Conservation (phyloP, 2,329 filamentous ascomycete species). For the Pseudocercospora musae region DNA sequence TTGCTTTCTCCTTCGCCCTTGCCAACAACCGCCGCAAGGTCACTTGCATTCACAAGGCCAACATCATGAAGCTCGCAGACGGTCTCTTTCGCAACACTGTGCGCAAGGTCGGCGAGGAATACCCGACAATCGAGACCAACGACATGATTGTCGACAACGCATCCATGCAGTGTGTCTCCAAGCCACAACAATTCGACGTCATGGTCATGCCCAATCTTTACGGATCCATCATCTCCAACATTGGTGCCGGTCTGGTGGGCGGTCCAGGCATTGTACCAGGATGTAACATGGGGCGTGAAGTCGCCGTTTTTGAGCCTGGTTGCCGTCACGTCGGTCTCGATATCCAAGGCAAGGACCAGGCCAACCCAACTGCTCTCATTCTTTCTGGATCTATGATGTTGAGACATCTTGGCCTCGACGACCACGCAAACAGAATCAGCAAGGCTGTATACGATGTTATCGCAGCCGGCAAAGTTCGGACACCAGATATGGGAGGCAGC, state of each 20-base stretch:
- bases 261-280: conserved; percentile 95
- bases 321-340: conserved; percentile 99
- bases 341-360: conserved; percentile 99
- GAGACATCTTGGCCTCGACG: conserved; percentile 92
- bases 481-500: conserved; percentile 91
- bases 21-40: conserved; percentile 99
- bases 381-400: conserved; percentile 96
- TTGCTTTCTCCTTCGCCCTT: conserved; percentile 94
- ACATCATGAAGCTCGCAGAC: conserved; percentile 99
- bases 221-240: conserved; percentile 98
- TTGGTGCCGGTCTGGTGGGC: conserved; percentile 93
- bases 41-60: conserved; percentile 99
- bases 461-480: conserved; percentile 82
- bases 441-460: conserved; percentile 81
- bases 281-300: conserved; percentile 99
- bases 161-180: conserved; percentile 96
- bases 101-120: conserved; percentile 88
- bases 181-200: conserved; percentile 97
- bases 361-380: conserved; percentile 94
- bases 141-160: conserved; percentile 99
- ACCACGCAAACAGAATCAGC: conserved; percentile 97
- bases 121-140: conserved; percentile 90
- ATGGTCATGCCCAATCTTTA: conserved; percentile 99
- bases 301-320: conserved; percentile 97
- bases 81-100: conserved; percentile 98